phyloP scores from a whole-genome alignment of 495 filamentous ascomycete species.

The Tuber melanosporum region DNA sequence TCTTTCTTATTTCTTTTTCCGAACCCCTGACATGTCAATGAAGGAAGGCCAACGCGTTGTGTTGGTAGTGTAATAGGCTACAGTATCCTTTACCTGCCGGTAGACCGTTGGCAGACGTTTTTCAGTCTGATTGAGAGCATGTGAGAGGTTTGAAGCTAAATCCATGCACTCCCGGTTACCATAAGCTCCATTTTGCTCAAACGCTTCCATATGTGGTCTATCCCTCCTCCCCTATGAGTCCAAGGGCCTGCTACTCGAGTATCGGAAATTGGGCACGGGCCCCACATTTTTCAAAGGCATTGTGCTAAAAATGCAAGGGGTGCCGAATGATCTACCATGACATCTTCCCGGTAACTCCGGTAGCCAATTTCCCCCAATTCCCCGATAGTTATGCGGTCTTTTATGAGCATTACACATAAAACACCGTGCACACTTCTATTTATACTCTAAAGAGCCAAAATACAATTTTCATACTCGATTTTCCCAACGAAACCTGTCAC shows the following conservation, averaged over 20 bases:
- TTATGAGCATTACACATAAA: background rate
- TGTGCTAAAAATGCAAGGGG: background rate
- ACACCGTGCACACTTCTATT: background rate
- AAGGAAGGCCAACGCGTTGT: background rate
- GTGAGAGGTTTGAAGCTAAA: background rate
- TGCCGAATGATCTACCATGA: background rate
- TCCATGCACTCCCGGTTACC: background rate
- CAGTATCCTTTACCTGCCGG: background rate
- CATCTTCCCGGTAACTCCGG: background rate
- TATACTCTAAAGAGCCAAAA: background rate
- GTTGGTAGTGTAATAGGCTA: background rate
- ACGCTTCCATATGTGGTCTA: background rate
- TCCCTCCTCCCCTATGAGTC: background rate
- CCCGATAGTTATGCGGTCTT: background rate
- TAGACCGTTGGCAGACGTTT: background rate
- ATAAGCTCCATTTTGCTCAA: background rate
- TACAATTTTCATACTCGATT: background rate
- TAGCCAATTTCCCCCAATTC: background rate
- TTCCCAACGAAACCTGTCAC: background rate
- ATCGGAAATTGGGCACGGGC: background rate
- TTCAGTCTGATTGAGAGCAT: background rate
- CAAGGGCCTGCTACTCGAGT: background rate
- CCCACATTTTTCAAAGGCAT: background rate
- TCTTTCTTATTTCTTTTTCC: background rate
- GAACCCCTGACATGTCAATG: background rate